phyloP scores from a whole-genome alignment of 768 basidiomycete genomes.

The Obba rivulosa region DNA sequence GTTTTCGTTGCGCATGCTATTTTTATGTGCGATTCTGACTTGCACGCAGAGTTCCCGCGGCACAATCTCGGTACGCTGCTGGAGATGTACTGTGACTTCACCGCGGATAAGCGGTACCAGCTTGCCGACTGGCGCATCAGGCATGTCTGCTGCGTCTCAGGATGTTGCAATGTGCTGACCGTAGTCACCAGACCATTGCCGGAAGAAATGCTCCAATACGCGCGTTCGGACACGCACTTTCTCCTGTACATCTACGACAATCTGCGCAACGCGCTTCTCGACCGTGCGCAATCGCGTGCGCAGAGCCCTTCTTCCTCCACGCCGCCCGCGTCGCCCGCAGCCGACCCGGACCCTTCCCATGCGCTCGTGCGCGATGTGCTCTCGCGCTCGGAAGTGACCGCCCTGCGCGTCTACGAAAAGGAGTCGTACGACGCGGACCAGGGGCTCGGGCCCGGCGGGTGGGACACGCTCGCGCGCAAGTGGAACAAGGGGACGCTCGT shows the following conservation, averaged over 20 bases:
- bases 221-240: constrained; percentile 95
- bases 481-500: constrained; percentile 68
- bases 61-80: constrained; percentile 83
- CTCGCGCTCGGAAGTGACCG: constrained; percentile 69
- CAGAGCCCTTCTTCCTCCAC: constrained; percentile 32
- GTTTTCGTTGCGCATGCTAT: background rate
- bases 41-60: constrained; percentile 61
- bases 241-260: constrained; percentile 90
- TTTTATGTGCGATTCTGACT: background rate
- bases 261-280: constrained; percentile 82
- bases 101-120: constrained; percentile 93
- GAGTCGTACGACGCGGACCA: constrained; percentile 63
- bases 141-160: constrained; percentile 28
- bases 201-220: constrained; percentile 85
- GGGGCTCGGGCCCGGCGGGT: constrained; percentile 67
- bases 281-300: constrained; percentile 42
- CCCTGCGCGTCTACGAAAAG: constrained; percentile 62
- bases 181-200: constrained; percentile 58
- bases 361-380: constrained; percentile 58
- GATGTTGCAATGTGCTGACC: background rate
- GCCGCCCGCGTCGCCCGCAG: constrained; percentile 10
- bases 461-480: constrained; percentile 72
- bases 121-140: constrained; percentile 97
- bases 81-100: constrained; percentile 84
- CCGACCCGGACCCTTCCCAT: constrained; percentile 21